phyloP scores from a whole-genome alignment of 2,329 filamentous ascomycete species.

The Fusarium palustre region DNA sequence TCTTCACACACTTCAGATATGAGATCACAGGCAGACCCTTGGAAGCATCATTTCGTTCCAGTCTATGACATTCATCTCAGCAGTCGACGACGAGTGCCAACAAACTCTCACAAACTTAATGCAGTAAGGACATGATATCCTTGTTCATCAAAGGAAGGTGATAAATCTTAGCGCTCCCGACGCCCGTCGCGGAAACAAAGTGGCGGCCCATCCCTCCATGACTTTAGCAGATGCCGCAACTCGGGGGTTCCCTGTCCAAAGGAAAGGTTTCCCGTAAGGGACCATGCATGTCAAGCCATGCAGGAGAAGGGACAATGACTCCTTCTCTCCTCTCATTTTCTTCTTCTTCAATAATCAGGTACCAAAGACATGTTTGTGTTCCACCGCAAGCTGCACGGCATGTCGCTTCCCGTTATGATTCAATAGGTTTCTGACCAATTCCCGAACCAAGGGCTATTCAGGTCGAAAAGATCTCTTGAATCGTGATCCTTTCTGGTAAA shows the following conservation, averaged over 20 bases:
- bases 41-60: constrained; percentile 5
- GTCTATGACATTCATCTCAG: not conserved
- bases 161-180: constrained; percentile 36
- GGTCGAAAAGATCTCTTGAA: not conserved
- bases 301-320: constrained; percentile 35
- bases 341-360: constrained; percentile 7
- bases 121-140: constrained; percentile 26
- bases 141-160: constrained; percentile 32
- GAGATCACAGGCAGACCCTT: constrained; percentile 16
- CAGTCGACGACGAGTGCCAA: constrained; percentile 15
- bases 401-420: constrained; percentile 36
- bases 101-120: constrained; percentile 11
- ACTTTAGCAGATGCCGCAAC: constrained; percentile 21
- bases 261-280: constrained; percentile 22
- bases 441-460: constrained; percentile 26
- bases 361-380: constrained; percentile 33
- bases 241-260: constrained; percentile 31
- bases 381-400: constrained; percentile 23
- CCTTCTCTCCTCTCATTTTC: not conserved
- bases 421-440: constrained; percentile 27
- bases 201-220: constrained; percentile 25
- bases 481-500: constrained; percentile 5
- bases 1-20: constrained; percentile 20
- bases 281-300: constrained; percentile 43
- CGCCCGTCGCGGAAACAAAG: constrained; percentile 33